Evolutionary conservation across 805 yeast genomes (phyloP).

Genomic region (Schizosaccharomyces octosporus): DNA sequence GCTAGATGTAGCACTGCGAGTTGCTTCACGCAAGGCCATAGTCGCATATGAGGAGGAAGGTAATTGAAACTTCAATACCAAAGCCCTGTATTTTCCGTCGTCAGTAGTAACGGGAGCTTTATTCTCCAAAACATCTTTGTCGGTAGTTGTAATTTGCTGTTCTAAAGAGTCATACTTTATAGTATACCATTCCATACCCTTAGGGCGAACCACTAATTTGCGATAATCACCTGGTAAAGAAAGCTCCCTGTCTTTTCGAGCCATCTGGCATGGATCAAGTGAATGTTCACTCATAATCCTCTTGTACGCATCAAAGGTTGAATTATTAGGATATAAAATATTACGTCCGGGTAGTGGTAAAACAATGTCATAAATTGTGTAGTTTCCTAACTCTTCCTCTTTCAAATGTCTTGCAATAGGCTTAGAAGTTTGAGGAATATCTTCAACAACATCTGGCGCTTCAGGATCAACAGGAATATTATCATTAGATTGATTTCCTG

Average conservation of each 20-base stretch:
- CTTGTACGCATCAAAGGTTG: slow-evolving; percentile 35
- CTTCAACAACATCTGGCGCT: background rate
- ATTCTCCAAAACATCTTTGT: slow-evolving; percentile 29
- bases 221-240: slow-evolving; percentile 83
- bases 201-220: slow-evolving; percentile 40
- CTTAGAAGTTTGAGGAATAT: background rate
- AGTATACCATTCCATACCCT: slow-evolving; percentile 32
- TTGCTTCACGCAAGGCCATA: slow-evolving; percentile 81
- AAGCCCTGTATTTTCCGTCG: slow-evolving; percentile 33
- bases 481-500: slow-evolving; percentile 17
- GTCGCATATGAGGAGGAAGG: slow-evolving; percentile 88
- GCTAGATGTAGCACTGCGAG: slow-evolving; percentile 44
- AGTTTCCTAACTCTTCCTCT: slow-evolving; percentile 41
- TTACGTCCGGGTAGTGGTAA: slow-evolving; percentile 95
- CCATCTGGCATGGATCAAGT: slow-evolving; percentile 66
- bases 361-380: slow-evolving; percentile 58
- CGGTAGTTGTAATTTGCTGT: slow-evolving; percentile 58
- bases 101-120: slow-evolving; percentile 11
- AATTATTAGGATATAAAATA: slow-evolving; percentile 57
- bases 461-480: slow-evolving; percentile 32
- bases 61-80: slow-evolving; percentile 49
- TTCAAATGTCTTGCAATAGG: slow-evolving; percentile 16
- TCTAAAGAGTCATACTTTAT: slow-evolving; percentile 37
- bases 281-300: slow-evolving; percentile 54
- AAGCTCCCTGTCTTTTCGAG: slow-evolving; percentile 63